Evolutionary conservation across 768 basidiomycete species (phyloP), one percentile per base, ranked within the genome.

Genomic region (Nevesoporus exiguus): DNA sequence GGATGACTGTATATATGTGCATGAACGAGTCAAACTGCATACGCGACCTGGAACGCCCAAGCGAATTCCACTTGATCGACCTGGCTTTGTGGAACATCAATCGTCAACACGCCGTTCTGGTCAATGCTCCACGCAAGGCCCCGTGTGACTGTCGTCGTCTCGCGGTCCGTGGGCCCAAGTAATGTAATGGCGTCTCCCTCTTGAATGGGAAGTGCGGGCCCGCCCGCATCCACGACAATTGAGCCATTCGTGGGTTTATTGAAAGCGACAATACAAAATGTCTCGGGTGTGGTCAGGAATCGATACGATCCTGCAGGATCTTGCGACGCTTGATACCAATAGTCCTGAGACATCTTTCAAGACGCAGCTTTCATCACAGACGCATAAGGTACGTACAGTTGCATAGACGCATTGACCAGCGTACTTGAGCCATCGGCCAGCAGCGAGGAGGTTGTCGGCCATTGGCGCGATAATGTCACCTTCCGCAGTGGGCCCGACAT

Each of bases 401-500:
- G 71, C 74, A 49, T 81, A 83, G 7, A 83, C 73, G 33, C 81
- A 83, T 1, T 72, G 67, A 14, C 81, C 80, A 2, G 77, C 73
- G 41, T 76, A 74, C 39, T 73, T 68, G 49, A 83, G 66, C 82
- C 82, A 83, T 40, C 55, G 58, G 0, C 81, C 82, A 17, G 79
- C 78, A n/a, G 73, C 77, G 6, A 77, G 71, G 29, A 83, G 70
- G 34, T 76, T 75, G 3, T 78, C 59, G 39, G 64, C 67, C 75
- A 81, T 79, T 0, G 79, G 74, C 8, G 66, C 67, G 40, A 81
- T 76, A 31, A 83, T 80, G 36, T 75, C 74, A 0, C 82, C 81
- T 47, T 81, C 80, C 1, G 79, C 80, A 2, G 73, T 80, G 0
- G 82, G 82, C 0, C 82, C 80, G 17, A 83, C 61, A 34, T 83